Base-by-base conservation (phyloP, 371 early-diverging fungal genomes). In the Actinomortierella ambigua region DNA sequence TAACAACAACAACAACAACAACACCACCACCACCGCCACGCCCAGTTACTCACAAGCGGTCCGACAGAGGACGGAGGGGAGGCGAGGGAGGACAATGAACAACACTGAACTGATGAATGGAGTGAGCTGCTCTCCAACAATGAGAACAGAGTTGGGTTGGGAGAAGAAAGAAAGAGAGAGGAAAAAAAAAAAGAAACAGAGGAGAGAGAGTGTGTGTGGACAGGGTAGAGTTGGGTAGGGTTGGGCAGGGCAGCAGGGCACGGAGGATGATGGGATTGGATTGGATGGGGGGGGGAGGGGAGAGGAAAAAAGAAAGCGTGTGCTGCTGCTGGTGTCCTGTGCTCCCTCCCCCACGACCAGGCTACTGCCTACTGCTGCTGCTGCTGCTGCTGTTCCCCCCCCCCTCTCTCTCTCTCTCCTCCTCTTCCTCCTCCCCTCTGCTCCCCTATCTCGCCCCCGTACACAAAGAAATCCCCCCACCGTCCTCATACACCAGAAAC, bases 31-130 rank as follows among this genome's bases (percentile, higher is more conserved):
- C 11, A 34, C 34, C 34, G n/a, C n/a, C 34, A 34, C 11, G 7
- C 11, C 34, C 34, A 34, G 11, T 34, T 34, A 34, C 34, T 34
- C 34, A 34, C 34, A 34, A 34, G 34, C 11, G 34, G 34, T 34
- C 34, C 34, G n/a, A 61, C 34, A 47, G 48, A 47, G 53, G 42
- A 22, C 18, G 53, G 34, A 52, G 18, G 53, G 34, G 24, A 54
- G 8, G 53, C 1, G 42, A 42, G 14, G 40, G 39, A 41, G 13
- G 41, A 34, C 34, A 34, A 34, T 34, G 34, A 34, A 34, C 34
- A 34, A 11, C 4, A 34, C n/a, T n/a, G 34, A 11, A 34, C 34
- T 34, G 34, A 11, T 11, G 34, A 53, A 22, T 40, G 41, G 14
- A 22, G 27, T 17, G n/a, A 20, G 34, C 2, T 24, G 15, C 18